A percentile compares a stretch with the other conserved stretches of the same genome.
Conservation (phyloP, 23 red algal genomes). For the Gracilaria gracilis region DNA sequence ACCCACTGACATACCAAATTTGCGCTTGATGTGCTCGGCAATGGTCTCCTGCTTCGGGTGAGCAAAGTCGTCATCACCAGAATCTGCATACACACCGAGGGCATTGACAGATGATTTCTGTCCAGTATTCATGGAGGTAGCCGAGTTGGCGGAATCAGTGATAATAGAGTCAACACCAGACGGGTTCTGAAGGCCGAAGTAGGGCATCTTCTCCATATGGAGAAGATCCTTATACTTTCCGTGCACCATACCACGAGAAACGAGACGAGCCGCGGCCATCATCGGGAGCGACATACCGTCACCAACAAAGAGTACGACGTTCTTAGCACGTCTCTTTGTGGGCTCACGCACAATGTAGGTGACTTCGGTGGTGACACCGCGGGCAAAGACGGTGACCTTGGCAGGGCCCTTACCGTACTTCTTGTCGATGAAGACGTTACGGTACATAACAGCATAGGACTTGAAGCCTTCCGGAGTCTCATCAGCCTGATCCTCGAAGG, state of each 20-base stretch:
- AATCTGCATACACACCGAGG: conserved; percentile 66
- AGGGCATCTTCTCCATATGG: conserved; percentile 48
- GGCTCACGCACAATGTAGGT: conserved; percentile 48
- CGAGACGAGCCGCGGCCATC: conserved; percentile 67
- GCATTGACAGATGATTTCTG: conserved; percentile 65
- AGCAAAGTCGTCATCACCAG: conserved; percentile 42
- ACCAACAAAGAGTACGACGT: conserved; percentile 64
- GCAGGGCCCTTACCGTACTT: conserved; percentile 51
- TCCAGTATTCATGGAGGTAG: conserved; percentile 51
- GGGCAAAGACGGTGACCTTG: conserved; percentile 47
- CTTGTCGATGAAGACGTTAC: conserved; percentile 49
- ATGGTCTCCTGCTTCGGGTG: conserved; percentile 71
- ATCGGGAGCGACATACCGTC: conserved; percentile 66
- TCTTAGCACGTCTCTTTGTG: conserved; percentile 42
- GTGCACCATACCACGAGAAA: conserved; percentile 62
- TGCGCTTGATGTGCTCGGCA: conserved; percentile 52
- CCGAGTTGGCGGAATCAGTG: conserved; percentile 67
- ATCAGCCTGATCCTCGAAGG: conserved; percentile 2
- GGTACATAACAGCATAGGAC: conserved; percentile 41
- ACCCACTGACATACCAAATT: conserved; percentile 68
- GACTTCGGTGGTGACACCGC: conserved; percentile 53
- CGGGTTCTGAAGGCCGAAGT: conserved; percentile 38
- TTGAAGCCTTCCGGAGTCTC: conserved; percentile 29
- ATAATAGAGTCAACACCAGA: conserved; percentile 72
- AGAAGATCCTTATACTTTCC: conserved; percentile 67